phyloP scores from a whole-genome alignment of 257 asterid genomes.

The Prunella vulgaris region DNA sequence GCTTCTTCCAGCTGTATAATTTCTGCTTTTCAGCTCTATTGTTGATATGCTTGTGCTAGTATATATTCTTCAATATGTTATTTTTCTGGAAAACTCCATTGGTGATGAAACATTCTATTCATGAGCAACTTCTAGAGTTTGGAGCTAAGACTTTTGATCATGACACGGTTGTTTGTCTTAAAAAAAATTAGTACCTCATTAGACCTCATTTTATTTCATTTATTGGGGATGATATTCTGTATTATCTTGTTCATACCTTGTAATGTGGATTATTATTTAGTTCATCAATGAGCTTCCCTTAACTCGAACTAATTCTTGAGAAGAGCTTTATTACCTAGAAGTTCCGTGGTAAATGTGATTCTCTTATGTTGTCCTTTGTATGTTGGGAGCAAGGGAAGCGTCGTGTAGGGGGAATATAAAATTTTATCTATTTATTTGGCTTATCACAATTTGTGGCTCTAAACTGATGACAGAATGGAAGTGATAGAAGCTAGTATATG shows the following conservation, averaged over 20 bases:
- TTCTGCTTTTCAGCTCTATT: background rate
- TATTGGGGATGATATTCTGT: background rate
- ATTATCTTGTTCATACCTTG: background rate
- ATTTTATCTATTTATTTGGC: background rate
- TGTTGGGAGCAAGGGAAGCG: background rate
- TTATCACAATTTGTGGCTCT: background rate
- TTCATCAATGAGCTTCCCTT: background rate
- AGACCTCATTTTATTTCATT: background rate
- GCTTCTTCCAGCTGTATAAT: background rate
- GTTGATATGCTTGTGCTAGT: background rate
- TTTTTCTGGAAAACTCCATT: background rate
- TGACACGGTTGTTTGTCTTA: background rate
- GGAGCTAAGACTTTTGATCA: background rate
- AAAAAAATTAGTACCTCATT: no score
- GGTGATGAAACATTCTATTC: background rate
- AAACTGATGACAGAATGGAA: slow-evolving; percentile 9
- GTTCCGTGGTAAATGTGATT: background rate
- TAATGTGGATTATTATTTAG: background rate
- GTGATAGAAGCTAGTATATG: background rate
- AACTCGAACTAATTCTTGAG: background rate
- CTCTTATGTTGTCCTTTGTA: background rate
- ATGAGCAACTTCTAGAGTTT: background rate
- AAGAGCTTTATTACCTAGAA: background rate
- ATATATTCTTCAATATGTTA: background rate
- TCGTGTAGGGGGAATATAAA: background rate